Percentiles rank a stretch among this genome's conserved stretches.
Evolutionary conservation across 305 asterid genomes (phyloP).

Genomic region (Plantago coronopus): DNA sequence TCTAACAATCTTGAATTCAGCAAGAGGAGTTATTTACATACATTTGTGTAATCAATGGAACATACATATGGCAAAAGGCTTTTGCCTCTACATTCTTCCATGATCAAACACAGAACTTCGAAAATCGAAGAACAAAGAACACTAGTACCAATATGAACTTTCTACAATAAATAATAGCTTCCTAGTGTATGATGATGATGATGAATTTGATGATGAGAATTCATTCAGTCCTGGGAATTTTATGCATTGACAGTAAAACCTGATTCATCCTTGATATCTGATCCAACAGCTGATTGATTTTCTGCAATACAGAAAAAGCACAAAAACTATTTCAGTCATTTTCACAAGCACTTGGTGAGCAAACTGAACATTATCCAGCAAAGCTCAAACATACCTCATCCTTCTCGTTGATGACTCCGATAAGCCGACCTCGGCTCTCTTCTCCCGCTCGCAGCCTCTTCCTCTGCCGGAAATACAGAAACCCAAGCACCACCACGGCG

Average conservation of each 20-base stretch:
- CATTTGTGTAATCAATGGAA: too few relatives aligned
- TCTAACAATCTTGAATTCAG: too few relatives aligned
- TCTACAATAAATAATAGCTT: neutral
- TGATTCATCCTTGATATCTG: conserved; percentile 57
- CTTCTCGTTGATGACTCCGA: conserved; percentile 37
- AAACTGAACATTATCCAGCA: neutral
- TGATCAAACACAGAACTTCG: too few relatives aligned
- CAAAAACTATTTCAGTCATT: conserved; percentile 18
- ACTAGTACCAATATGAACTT: too few relatives aligned
- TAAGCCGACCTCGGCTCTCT: conserved; percentile 26
- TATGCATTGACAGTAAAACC: conserved; percentile 36
- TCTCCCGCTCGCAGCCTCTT: conserved; percentile 30
- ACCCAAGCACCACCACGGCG: conserved; percentile 29
- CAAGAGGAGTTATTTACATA: too few relatives aligned
- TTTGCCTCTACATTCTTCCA: too few relatives aligned
- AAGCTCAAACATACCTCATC: conserved; percentile 38
- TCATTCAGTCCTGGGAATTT: conserved; percentile 19
- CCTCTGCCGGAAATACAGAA: conserved; percentile 47
- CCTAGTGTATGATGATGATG: neutral
- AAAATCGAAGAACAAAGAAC: too few relatives aligned
- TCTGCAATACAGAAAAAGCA: conserved; percentile 33
- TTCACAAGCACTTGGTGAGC: conserved; percentile 29
- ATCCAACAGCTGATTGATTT: conserved; percentile 43
- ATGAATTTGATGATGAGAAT: neutral
- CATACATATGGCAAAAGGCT: too few relatives aligned